phyloP scores from a whole-genome alignment of 2,329 filamentous ascomycete genomes.

The Cladosporium cucumerinum region DNA sequence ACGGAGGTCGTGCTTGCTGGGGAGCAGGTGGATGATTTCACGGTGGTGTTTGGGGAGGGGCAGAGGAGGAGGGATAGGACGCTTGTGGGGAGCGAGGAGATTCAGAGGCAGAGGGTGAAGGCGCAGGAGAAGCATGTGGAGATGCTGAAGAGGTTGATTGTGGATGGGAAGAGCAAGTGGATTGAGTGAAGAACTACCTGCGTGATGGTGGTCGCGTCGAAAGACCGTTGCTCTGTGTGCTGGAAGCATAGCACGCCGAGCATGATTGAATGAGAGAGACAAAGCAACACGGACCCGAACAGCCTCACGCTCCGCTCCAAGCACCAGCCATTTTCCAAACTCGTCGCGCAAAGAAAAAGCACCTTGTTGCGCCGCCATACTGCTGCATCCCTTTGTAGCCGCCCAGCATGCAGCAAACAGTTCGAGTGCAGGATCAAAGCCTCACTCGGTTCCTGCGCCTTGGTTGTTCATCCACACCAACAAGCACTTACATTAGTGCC shows the following conservation, averaged over 20 bases:
- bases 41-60: constrained; percentile 42
- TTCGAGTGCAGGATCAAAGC: background rate
- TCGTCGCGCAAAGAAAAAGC: background rate
- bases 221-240: background rate
- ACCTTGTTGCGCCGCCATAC: background rate
- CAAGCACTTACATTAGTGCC: background rate
- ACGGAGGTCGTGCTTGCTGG: constrained; percentile 35
- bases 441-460: background rate
- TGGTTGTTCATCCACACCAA: background rate
- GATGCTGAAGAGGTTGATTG: constrained; percentile 32
- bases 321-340: background rate
- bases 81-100: constrained; percentile 27
- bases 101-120: constrained; percentile 31
- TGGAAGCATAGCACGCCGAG: background rate
- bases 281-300: background rate
- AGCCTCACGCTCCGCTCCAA: no score
- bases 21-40: constrained; percentile 44
- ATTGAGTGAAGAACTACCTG: constrained; percentile 16
- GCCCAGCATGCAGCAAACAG: background rate
- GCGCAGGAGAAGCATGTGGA: constrained; percentile 35
- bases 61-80: constrained; percentile 41
- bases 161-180: constrained; percentile 37
- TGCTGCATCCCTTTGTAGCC: background rate
- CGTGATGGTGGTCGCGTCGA: background rate
- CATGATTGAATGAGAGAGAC: background rate